Evolutionary conservation across 2,329 filamentous ascomycete genomes (phyloP).

Genomic region (Xylariaceae sp.): DNA sequence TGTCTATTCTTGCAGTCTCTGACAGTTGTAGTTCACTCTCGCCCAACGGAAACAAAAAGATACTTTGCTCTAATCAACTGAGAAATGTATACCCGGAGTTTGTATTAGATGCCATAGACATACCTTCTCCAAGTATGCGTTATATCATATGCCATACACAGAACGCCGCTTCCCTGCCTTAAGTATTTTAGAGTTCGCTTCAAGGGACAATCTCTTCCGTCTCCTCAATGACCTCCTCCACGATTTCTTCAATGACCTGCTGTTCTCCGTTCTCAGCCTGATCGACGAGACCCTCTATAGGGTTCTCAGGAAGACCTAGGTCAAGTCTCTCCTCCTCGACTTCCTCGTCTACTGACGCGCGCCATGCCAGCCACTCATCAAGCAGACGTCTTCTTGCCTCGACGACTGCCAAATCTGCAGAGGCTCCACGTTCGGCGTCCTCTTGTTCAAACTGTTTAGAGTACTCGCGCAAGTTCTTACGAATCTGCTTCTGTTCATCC

Average conservation of each 20-base stretch:
- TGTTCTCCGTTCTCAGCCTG: slow-evolving; percentile 71
- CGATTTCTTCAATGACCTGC: slow-evolving; percentile 84
- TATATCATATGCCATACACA: slow-evolving; percentile 37
- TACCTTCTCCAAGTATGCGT: slow-evolving; percentile 11
- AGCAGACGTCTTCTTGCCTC: slow-evolving; percentile 83
- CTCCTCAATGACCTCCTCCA: slow-evolving; percentile 85
- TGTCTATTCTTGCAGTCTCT: no score
- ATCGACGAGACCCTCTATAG: slow-evolving; percentile 66
- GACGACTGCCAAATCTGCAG: slow-evolving; percentile 91
- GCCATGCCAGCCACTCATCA: slow-evolving; percentile 89
- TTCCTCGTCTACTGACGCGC: slow-evolving; percentile 74
- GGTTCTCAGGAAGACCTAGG: slow-evolving; percentile 70
- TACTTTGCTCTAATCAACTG: background rate
- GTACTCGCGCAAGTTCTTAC: slow-evolving; percentile 98
- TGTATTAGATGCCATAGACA: slow-evolving; percentile 11
- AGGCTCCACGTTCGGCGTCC: slow-evolving; percentile 90
- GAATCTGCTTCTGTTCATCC: slow-evolving; percentile 96
- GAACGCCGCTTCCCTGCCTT: slow-evolving; percentile 35
- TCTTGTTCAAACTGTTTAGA: slow-evolving; percentile 93
- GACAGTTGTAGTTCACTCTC: no score
- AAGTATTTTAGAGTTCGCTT: background rate
- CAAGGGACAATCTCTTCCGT: slow-evolving; percentile 73
- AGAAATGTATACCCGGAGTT: slow-evolving; percentile 14
- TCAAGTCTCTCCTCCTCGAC: slow-evolving; percentile 73
- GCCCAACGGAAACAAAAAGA: background rate